Conservation (phyloP, 164 flowering plant species). For the Euptelea pleiosperma region DNA sequence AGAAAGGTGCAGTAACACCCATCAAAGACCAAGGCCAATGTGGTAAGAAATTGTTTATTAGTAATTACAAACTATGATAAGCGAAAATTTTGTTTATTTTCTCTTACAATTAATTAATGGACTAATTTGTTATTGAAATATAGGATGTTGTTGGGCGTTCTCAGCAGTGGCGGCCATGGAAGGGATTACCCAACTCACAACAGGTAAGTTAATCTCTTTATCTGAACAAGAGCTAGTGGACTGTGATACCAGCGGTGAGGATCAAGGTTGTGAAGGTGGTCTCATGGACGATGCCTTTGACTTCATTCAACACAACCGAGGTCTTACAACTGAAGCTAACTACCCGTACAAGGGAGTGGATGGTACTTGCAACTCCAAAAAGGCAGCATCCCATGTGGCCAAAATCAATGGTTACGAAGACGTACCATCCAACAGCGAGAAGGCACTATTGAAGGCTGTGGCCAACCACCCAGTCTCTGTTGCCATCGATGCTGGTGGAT, state of each 20-base stretch:
- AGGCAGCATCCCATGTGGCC: conserved; percentile 11
- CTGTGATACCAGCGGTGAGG: conserved; percentile 12
- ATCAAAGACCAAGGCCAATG: conserved; percentile 27
- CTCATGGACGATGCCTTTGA: conserved; percentile 23
- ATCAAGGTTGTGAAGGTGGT: conserved; percentile 24
- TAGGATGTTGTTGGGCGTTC: conserved; percentile 17
- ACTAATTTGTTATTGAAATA: background rate
- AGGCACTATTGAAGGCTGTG: conserved; percentile 12
- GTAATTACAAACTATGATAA: background rate
- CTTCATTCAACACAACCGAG: conserved; percentile 21
- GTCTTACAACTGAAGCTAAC: conserved; percentile 23
- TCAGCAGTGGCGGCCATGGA: conserved; percentile 14
- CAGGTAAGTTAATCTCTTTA: background rate
- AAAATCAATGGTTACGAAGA: conserved; percentile 12
- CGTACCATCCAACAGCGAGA: conserved; percentile 6
- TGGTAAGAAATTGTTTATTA: conserved; percentile 19
- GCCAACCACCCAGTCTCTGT: conserved; percentile 19
- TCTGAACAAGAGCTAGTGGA: conserved; percentile 16
- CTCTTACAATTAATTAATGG: too few species aligned
- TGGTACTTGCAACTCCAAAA: conserved; percentile 15
- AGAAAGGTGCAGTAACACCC: conserved; percentile 26
- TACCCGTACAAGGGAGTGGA: conserved; percentile 33
- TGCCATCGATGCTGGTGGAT: conserved; percentile 13
- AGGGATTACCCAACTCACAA: conserved; percentile 5
- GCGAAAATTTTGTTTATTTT: background rate